Evolutionary conservation across 2,329 filamentous ascomycete genomes (phyloP).

Genomic region (Colletotrichum zoysiae): DNA sequence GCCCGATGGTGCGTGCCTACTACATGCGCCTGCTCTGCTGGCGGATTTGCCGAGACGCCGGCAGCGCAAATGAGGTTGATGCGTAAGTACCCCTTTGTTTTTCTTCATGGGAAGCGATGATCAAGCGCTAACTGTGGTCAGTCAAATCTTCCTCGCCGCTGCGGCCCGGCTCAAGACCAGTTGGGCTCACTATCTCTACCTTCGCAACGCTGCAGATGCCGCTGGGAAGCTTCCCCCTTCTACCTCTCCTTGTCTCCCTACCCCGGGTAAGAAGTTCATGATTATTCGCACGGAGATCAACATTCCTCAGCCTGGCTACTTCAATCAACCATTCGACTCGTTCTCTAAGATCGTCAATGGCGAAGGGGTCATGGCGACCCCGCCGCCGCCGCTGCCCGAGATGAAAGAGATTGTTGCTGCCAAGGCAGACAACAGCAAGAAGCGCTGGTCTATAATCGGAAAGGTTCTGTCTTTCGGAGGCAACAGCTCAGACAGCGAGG

Average conservation of each 20-base stretch:
- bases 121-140: constrained; percentile 51
- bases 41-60: constrained; percentile 84
- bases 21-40: constrained; percentile 93
- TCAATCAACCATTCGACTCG: constrained; percentile 62
- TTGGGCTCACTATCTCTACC: constrained; percentile 85
- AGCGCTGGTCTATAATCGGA: constrained; percentile 73
- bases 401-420: constrained; percentile 43
- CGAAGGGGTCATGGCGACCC: constrained; percentile 34
- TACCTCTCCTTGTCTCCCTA: constrained; percentile 85
- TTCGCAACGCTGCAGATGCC: constrained; percentile 75
- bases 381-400: constrained; percentile 21
- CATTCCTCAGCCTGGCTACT: constrained; percentile 60
- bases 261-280: constrained; percentile 86
- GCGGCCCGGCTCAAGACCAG: constrained; percentile 76
- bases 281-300: constrained; percentile 85
- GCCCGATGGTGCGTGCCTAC: constrained; percentile 93
- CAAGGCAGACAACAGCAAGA: constrained; percentile 58
- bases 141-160: constrained; percentile 77
- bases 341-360: constrained; percentile 46
- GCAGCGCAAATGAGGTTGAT: constrained; percentile 73
- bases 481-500: constrained; percentile 52
- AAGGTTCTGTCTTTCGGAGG: constrained; percentile 67
- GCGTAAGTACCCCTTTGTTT: constrained; percentile 65
- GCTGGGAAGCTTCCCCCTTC: constrained; percentile 71
- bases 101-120: neutral